These are phyloP conservation scores for Trichoderma gamsii DNA, from an alignment of 495 filamentous ascomycete species.

Conservation along the genomic window DNA sequence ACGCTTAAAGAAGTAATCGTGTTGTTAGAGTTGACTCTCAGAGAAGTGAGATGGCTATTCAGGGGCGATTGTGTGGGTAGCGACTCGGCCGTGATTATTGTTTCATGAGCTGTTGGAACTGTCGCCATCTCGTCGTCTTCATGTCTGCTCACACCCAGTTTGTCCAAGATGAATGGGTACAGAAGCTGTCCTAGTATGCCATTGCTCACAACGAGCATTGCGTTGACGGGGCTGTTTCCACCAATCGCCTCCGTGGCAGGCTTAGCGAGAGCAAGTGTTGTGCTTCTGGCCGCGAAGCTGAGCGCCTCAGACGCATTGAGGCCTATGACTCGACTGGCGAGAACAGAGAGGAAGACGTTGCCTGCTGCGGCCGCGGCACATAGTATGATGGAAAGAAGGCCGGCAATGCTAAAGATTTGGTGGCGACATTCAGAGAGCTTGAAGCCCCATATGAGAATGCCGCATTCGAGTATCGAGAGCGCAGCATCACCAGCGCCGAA, in stretches of 20 bases:
- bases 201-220: slow-evolving; percentile 39
- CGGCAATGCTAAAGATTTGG: slow-evolving; percentile 35
- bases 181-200: slow-evolving; percentile 43
- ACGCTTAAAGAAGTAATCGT: background rate
- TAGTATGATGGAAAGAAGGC: slow-evolving; percentile 31
- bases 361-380: slow-evolving; percentile 25
- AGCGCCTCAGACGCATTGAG: slow-evolving; percentile 29
- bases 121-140: background rate
- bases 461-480: slow-evolving; percentile 37
- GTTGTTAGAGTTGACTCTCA: background rate
- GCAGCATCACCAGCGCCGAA: slow-evolving; percentile 42
- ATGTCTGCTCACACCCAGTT: slow-evolving; percentile 18
- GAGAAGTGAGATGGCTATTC: background rate
- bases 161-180: slow-evolving; percentile 28
- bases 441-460: slow-evolving; percentile 40
- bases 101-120: background rate
- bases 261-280: slow-evolving; percentile 36
- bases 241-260: slow-evolving; percentile 34
- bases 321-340: slow-evolving; percentile 30
- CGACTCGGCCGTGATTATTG: background rate
- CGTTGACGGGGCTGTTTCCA: slow-evolving; percentile 38
- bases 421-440: slow-evolving; percentile 44
- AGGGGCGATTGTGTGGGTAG: background rate
- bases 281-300: slow-evolving; percentile 40
- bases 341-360: slow-evolving; percentile 34